Conservation (phyloP, 2,329 filamentous ascomycete genomes). For the Juglanconis oblonga region DNA sequence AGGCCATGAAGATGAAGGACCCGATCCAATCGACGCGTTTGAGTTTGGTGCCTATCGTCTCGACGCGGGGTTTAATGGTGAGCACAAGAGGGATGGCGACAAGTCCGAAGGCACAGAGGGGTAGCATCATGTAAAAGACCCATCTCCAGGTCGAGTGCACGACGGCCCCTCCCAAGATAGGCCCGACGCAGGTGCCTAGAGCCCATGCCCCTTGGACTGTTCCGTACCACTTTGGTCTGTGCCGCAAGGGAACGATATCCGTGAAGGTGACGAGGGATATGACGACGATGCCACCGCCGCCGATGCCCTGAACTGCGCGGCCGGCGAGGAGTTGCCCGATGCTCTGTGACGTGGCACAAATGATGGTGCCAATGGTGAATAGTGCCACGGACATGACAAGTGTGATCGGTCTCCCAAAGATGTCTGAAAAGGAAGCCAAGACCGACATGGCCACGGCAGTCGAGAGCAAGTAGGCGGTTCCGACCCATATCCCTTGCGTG, state of each 20-base stretch:
- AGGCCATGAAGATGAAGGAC: constrained; percentile 40
- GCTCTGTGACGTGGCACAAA: constrained; percentile 33
- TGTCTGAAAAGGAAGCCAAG: constrained; percentile 31
- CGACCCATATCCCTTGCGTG: constrained; percentile 28
- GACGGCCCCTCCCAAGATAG: constrained; percentile 36
- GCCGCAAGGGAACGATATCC: constrained; percentile 39
- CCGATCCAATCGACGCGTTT: constrained; percentile 44
- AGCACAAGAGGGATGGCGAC: constrained; percentile 39
- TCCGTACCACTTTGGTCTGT: constrained; percentile 39
- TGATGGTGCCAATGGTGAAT: constrained; percentile 41
- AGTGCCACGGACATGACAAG: constrained; percentile 32
- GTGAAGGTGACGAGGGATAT: constrained; percentile 38
- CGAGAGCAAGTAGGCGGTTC: constrained; percentile 27
- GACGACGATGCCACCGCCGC: constrained; percentile 40
- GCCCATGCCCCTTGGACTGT: constrained; percentile 36
- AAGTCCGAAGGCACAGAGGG: constrained; percentile 38
- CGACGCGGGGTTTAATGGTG: constrained; percentile 33
- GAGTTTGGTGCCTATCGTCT: constrained; percentile 32
- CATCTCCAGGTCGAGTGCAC: constrained; percentile 41
- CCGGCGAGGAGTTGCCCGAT: constrained; percentile 35
- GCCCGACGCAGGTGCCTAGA: constrained; percentile 38
- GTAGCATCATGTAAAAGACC: constrained; percentile 48
- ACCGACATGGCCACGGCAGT: constrained; percentile 28
- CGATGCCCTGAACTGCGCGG: constrained; percentile 37
- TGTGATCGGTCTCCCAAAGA: constrained; percentile 33